phyloP scores from a whole-genome alignment of 257 asterid genomes.

The Hygrophila difformis region DNA sequence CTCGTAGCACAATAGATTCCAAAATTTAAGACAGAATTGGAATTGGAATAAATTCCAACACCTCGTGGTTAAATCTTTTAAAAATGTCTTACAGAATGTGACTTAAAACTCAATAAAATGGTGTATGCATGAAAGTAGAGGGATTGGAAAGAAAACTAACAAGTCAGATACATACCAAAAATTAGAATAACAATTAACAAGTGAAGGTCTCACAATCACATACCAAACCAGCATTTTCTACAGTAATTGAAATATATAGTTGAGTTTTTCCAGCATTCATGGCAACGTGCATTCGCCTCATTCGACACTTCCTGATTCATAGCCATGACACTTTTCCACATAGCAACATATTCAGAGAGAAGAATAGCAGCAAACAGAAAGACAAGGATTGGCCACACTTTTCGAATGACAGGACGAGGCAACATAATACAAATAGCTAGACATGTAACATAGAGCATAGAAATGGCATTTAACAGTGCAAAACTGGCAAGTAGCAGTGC shows the following conservation, averaged over 20 bases:
- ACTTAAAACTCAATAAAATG: too few species aligned
- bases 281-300: constrained; percentile 47
- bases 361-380: constrained; percentile 68
- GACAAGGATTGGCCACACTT: constrained; percentile 80
- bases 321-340: constrained; percentile 76
- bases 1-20: too few species aligned
- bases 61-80: too few species aligned
- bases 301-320: constrained; percentile 22
- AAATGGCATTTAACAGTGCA: constrained; percentile 76
- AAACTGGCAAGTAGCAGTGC: constrained; percentile 85
- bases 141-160: too few species aligned
- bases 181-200: too few species aligned
- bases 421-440: constrained; percentile 84
- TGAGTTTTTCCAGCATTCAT: constrained; percentile 87
- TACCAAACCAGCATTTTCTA: constrained; percentile 92
- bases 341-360: constrained; percentile 64
- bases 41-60: too few species aligned
- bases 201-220: too few species aligned
- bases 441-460: constrained; percentile 67
- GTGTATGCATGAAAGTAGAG: too few species aligned
- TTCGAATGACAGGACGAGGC: constrained; percentile 63
- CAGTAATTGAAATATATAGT: constrained; percentile 47
- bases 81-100: too few species aligned
- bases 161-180: too few species aligned
- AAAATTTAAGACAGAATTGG: too few species aligned